Base-by-base conservation (phyloP, 2,329 filamentous ascomycete genomes). In the Nakataea oryzae region DNA sequence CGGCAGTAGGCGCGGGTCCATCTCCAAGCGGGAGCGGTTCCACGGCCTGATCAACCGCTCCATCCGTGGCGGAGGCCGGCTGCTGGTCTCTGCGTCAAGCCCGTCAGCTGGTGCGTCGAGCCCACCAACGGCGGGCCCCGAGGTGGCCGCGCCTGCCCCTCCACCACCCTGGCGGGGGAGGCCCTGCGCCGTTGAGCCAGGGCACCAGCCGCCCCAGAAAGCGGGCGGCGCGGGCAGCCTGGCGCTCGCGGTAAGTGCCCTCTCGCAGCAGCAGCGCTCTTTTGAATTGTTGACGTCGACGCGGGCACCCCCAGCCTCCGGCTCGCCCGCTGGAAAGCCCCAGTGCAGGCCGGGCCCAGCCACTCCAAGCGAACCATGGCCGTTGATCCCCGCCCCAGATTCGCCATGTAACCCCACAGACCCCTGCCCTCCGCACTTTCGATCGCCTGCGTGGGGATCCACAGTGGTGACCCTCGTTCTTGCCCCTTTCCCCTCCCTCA, bases 11-110 rank as follows among this genome's bases (percentile, higher is more conserved):
- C 65, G 67, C 60, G 66, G 66, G 57, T 32, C 63, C 9, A 65
- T 66, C 29, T 69, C 70, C 14, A 71, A 67, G 62, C 66, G 69
- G 61, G 69, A 70, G 9, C 56, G 72, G 59, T 65, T 74, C 54
- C 67, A 71, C 50, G 70, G 65, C 30, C 64, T 73, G 32, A 63
- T 69, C 64, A 66, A 62, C 58, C 67, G 69, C 26, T 69, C 65
- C 54, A 28, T 67, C 61, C 64, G 66, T 26, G 63, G 63, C 29
- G 63, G 63, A 27, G 61, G 66, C 30, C 62, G 65, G 3, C 62
- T 63, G 13, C 55, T 62, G 28, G 28, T 55, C 17, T 26, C 21
- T 27, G 41, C 58, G 32, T 34, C 30, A 47, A 12, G 32, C 34
- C 27, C 58, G 27, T 47, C 30, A n/a, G 34, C 32, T 59, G 30